These are phyloP conservation scores for Paraphysoderma sedebokerense DNA, from an alignment of 371 early-diverging fungal species.

Conservation along the genomic window DNA sequence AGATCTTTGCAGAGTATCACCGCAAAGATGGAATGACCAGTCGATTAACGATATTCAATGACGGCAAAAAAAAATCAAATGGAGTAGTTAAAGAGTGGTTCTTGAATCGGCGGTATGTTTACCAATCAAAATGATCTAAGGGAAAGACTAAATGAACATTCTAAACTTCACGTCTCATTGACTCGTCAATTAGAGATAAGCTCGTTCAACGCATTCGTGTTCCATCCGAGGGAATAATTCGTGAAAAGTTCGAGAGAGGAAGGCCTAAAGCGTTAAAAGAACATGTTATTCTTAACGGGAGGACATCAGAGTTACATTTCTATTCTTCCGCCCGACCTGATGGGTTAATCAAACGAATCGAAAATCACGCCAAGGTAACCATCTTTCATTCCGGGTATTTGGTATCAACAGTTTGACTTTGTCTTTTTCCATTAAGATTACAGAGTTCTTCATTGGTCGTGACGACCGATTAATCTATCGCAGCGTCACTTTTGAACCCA, in stretches of 20 bases:
- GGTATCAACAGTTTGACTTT: neutral
- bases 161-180: neutral
- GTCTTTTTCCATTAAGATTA: constrained; percentile 7
- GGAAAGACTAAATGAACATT: neutral
- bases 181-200: constrained; percentile 15
- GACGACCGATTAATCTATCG: constrained; percentile 24
- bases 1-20: constrained; percentile 29
- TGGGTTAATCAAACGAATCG: constrained; percentile 22
- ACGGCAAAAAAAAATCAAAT: constrained; percentile 11
- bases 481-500: constrained; percentile 20
- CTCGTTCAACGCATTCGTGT: constrained; percentile 17
- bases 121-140: neutral
- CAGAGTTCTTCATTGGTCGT: constrained; percentile 22
- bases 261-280: constrained; percentile 26
- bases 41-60: constrained; percentile 21
- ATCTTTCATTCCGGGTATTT: neutral
- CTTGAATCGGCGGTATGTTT: constrained; percentile 17
- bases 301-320: constrained; percentile 27
- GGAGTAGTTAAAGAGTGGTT: constrained; percentile 20
- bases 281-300: constrained; percentile 21
- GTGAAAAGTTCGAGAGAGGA: constrained; percentile 28
- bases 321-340: constrained; percentile 24
- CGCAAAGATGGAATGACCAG: constrained; percentile 28
- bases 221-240: constrained; percentile 12
- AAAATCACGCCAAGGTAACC: constrained; percentile 18